Base-by-base conservation (phyloP, 805 yeast genomes). In the Saccharomyces paradoxus region DNA sequence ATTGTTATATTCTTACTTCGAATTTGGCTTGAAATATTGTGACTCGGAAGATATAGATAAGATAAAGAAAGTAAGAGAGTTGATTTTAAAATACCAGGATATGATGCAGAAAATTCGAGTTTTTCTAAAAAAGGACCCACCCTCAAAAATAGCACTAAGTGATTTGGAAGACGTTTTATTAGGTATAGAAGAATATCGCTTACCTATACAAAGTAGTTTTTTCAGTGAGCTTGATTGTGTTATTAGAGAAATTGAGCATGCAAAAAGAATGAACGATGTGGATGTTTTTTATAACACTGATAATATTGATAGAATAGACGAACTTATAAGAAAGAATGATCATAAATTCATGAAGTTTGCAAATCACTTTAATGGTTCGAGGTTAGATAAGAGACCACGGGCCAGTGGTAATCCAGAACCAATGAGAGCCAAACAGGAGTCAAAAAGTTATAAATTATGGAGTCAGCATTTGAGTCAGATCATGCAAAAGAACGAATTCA, bases 381-480 rank as follows among this genome's bases (percentile, higher is more conserved):
- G 51, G 0, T 30, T 54, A 5, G 75, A 72, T 55, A 56, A 58
- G 3, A 65, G 81, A 50, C 68, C 75, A 4, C 48, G 44, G 8
- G 63, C 67, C 46, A 53, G 58, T 3, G 71, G 68, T 8, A 72
- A 65, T 6, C 62, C 60, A 30, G 63, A 61, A 56, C 30, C 63
- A 60, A 52, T 57, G 58, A 44, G 56, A 9, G 47, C 57, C 28
- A 49, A 29, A 26, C 51, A 58, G 17, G 52, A 49, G 48, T 51
- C 55, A 29, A 57, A 57, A 55, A 48, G 32, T 26, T 53, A 59
- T 24, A 60, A 59, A 49, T 13, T 28, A 1, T 60, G 63, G 65
- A 13, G 46, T 13, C 10, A 8, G 4, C 56, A 57, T 1, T 26
- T 59, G 44, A 37, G 47, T 26, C 55, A 50, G 14, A 30, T 51